These are phyloP conservation scores for Dendrobium nobile DNA, from an alignment of 106 monocot species.

Conservation along the genomic window DNA sequence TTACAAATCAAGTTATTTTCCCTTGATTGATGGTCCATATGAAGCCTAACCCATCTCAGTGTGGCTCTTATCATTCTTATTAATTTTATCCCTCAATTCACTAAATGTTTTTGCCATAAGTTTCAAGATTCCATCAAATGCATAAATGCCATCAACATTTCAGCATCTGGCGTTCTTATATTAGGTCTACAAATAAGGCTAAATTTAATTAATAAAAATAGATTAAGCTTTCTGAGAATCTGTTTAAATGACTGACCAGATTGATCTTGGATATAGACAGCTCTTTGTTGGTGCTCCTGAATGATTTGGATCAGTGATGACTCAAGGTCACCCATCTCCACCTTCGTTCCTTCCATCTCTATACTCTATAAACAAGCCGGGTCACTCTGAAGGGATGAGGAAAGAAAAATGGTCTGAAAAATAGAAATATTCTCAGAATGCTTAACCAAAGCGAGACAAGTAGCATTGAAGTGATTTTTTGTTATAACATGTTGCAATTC, in stretches of 20 bases:
- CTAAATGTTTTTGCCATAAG: background rate
- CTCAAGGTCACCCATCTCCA: slow-evolving; percentile 28
- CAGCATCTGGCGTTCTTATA: background rate
- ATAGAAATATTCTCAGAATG: background rate
- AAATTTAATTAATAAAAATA: background rate
- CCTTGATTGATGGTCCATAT: background rate
- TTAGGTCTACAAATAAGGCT: background rate
- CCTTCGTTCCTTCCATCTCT: slow-evolving; percentile 28
- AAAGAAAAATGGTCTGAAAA: slow-evolving; percentile 1
- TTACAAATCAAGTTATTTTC: background rate
- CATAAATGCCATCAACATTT: background rate
- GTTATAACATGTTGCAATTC: background rate
- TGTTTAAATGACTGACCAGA: slow-evolving; percentile 23
- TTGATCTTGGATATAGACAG: slow-evolving; percentile 27
- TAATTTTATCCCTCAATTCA: background rate
- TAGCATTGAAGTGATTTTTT: background rate
- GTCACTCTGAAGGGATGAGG: background rate
- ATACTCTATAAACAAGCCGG: background rate
- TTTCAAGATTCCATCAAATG: background rate
- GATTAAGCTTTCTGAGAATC: background rate
- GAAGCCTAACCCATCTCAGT: background rate
- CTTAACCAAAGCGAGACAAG: background rate
- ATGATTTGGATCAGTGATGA: slow-evolving; percentile 54
- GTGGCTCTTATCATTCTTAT: background rate
- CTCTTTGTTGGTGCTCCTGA: slow-evolving; percentile 47